Evolutionary conservation across 805 yeast genomes (phyloP).

Genomic region (Yarrowia keelungensis): DNA sequence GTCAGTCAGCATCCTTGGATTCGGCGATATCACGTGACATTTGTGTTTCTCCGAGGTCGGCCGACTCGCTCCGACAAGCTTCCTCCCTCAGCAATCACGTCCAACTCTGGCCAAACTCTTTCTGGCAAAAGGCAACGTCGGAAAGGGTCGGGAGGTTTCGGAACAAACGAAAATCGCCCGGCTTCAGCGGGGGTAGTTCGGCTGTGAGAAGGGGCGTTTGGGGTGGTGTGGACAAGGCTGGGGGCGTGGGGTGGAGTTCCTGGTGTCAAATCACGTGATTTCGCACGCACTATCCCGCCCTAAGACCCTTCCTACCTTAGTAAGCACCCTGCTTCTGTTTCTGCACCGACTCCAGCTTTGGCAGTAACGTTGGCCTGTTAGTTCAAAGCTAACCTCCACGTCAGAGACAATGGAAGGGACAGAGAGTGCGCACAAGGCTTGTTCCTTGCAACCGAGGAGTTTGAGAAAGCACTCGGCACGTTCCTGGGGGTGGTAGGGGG

Average conservation of each 20-base stretch:
- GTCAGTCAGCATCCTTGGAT: no score
- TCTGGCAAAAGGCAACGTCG: slow-evolving; percentile 23
- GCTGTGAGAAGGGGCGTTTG: background rate
- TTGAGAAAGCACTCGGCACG: background rate
- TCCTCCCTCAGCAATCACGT: background rate
- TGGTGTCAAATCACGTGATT: slow-evolving; percentile 2
- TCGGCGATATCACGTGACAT: slow-evolving; percentile 1
- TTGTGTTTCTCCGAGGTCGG: background rate
- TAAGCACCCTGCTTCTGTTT: background rate
- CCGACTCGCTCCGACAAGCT: slow-evolving; percentile 11
- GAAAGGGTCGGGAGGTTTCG: slow-evolving; percentile 35
- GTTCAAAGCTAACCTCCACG: slow-evolving; percentile 21
- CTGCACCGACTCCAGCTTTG: no score
- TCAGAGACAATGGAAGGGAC: slow-evolving; percentile 8
- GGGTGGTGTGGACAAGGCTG: background rate
- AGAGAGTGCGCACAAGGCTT: background rate
- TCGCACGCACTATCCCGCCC: background rate
- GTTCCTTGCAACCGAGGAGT: slow-evolving; percentile 38
- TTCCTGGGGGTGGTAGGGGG: background rate
- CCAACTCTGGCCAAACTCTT: background rate
- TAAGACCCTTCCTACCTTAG: background rate
- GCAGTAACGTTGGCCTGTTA: no score
- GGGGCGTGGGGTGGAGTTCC: background rate
- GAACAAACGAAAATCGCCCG: slow-evolving; percentile 33
- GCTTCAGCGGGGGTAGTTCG: slow-evolving; percentile 31